Conservation (phyloP, 2,329 filamentous ascomycete genomes). For the Rhinocladiella mackenziei region DNA sequence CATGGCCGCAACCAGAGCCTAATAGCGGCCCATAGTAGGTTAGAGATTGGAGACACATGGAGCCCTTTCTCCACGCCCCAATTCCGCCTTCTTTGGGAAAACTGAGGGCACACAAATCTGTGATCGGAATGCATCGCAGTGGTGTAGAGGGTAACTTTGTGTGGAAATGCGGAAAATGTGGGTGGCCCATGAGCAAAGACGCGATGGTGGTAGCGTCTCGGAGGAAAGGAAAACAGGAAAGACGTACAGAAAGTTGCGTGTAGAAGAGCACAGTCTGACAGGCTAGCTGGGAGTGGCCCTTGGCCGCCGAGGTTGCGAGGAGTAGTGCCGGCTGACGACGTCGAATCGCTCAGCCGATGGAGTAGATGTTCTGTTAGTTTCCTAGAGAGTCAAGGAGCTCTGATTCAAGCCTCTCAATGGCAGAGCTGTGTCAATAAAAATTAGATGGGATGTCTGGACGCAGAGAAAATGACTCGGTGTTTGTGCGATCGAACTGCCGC, state of each 20-base stretch:
- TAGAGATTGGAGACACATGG: slow-evolving; percentile 6
- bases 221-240: slow-evolving; percentile 28
- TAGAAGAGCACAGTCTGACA: slow-evolving; percentile 12
- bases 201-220: slow-evolving; percentile 14
- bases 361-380: neutral
- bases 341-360: neutral
- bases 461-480: no score
- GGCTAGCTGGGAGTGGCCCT: no score
- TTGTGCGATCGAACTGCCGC: no score
- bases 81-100: neutral
- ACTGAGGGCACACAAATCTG: no score
- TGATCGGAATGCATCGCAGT: slow-evolving; percentile 1
- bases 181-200: neutral
- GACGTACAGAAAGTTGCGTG: slow-evolving; percentile 18
- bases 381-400: slow-evolving; percentile 3
- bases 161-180: slow-evolving; percentile 5
- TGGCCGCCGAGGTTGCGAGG: neutral
- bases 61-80: slow-evolving; percentile 7
- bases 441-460: neutral
- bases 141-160: neutral
- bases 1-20: slow-evolving; percentile 2
- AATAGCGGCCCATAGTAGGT: no score
- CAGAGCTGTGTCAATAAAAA: neutral
- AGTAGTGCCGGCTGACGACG: neutral
- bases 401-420: slow-evolving; percentile 2